Evolutionary conservation across 768 basidiomycete species (phyloP).

Genomic region (Cyclocybe cylindracea): DNA sequence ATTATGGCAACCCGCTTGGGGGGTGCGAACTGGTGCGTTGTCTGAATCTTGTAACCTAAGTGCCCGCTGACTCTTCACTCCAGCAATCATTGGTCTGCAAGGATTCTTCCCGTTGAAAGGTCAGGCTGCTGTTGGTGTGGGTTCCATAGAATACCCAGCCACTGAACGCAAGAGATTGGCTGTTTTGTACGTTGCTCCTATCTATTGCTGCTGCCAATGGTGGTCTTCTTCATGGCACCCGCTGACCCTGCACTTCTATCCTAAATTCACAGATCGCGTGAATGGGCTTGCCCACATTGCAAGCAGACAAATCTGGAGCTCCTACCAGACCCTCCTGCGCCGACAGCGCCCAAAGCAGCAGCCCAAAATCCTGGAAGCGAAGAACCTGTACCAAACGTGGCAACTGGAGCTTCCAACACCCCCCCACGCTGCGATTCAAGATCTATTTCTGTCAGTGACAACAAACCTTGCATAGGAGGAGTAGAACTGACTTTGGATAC

Average conservation of each 20-base stretch:
- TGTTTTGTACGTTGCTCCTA: constrained; percentile 51
- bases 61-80: neutral
- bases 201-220: too few relatives aligned
- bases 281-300: constrained; percentile 81
- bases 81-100: constrained; percentile 86
- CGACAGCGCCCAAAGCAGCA: constrained; percentile 4
- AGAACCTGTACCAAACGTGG: constrained; percentile 1
- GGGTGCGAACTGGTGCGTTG: constrained; percentile 82
- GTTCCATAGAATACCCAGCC: constrained; percentile 80
- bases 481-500: too few relatives aligned
- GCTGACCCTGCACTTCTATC: neutral
- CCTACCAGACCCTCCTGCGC: constrained; percentile 63
- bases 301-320: constrained; percentile 63
- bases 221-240: neutral
- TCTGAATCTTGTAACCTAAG: constrained; percentile 3
- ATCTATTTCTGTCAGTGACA: too few relatives aligned
- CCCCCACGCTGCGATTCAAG: too few relatives aligned
- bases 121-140: constrained; percentile 83
- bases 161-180: constrained; percentile 80
- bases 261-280: constrained; percentile 59
- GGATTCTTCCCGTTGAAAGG: constrained; percentile 90
- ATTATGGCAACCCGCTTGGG: constrained; percentile 98
- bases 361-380: neutral
- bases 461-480: too few relatives aligned
- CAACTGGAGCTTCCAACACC: neutral